phyloP scores from a whole-genome alignment of 2,329 filamentous ascomycete species.

The Teratosphaeriaceae sp. region DNA sequence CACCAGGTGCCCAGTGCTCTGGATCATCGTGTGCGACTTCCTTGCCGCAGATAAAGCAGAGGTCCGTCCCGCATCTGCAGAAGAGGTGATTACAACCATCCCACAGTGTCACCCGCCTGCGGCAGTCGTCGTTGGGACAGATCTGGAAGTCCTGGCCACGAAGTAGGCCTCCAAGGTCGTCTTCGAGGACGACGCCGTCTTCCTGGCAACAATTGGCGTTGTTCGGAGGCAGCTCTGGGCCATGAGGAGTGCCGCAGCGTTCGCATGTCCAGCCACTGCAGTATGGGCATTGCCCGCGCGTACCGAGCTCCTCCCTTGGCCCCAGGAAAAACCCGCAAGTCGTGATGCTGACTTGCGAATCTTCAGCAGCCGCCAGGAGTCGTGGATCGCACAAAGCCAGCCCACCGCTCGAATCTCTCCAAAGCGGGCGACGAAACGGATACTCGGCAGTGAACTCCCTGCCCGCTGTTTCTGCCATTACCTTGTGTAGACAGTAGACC shows the following conservation, averaged over 20 bases:
- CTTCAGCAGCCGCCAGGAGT: neutral
- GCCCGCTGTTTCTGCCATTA: neutral
- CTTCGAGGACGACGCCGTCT: neutral
- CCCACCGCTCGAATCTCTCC: no score
- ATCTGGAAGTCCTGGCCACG: neutral
- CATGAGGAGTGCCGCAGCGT: neutral
- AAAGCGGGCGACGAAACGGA: neutral
- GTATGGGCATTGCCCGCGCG: neutral
- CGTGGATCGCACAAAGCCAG: no score
- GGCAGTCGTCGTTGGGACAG: neutral
- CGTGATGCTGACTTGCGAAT: neutral
- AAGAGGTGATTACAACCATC: constrained; percentile 2
- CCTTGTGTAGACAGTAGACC: constrained; percentile 10
- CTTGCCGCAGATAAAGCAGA: constrained; percentile 3
- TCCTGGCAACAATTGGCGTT: neutral
- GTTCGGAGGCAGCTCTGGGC: neutral
- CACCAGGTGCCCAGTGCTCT: neutral
- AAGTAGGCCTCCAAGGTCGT: constrained; percentile 2
- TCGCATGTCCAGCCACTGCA: neutral
- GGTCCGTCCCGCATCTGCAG: constrained; percentile 2
- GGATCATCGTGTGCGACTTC: neutral
- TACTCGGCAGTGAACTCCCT: neutral
- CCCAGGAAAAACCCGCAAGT: neutral
- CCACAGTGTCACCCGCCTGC: neutral
- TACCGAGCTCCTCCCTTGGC: neutral